A percentile compares a stretch with the other conserved stretches of the same genome.
These are phyloP conservation scores for Aegilops longissima DNA, from an alignment of 176 grass and related monocot genomes.

Conservation along the genomic window DNA sequence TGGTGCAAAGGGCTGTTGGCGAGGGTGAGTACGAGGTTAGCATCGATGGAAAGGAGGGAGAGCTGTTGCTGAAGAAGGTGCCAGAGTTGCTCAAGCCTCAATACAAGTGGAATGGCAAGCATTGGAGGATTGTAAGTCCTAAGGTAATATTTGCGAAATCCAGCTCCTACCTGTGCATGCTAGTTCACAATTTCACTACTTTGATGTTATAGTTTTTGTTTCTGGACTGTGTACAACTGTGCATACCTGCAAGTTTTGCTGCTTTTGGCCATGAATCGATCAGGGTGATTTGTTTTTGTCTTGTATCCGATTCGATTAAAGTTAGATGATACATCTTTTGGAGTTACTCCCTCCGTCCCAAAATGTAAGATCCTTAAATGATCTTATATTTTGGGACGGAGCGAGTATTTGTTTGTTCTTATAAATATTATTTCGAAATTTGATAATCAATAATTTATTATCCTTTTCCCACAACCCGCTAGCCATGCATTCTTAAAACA, in stretches of 20 bases:
- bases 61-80: constrained; percentile 24
- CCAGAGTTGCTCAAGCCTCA: constrained; percentile 34
- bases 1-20: constrained; percentile 6
- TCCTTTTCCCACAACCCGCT: background rate
- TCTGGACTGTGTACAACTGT: background rate
- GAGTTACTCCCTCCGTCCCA: background rate
- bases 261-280: background rate
- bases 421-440: background rate
- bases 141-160: constrained; percentile 23
- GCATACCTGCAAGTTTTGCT: background rate
- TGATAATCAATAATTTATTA: background rate
- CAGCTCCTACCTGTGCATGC: background rate
- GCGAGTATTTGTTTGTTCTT: background rate
- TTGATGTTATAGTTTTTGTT: background rate
- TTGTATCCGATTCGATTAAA: background rate
- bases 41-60: background rate
- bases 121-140: constrained; percentile 29
- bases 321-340: background rate
- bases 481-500: background rate
- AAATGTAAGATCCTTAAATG: no score
- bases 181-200: background rate
- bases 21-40: constrained; percentile 35
- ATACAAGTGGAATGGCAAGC: constrained; percentile 53
- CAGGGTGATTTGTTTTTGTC: background rate
- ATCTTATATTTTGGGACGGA: no score